Conservation (phyloP, 228 moss, liverwort and hornwort species). For the Sphagnum fallax region DNA sequence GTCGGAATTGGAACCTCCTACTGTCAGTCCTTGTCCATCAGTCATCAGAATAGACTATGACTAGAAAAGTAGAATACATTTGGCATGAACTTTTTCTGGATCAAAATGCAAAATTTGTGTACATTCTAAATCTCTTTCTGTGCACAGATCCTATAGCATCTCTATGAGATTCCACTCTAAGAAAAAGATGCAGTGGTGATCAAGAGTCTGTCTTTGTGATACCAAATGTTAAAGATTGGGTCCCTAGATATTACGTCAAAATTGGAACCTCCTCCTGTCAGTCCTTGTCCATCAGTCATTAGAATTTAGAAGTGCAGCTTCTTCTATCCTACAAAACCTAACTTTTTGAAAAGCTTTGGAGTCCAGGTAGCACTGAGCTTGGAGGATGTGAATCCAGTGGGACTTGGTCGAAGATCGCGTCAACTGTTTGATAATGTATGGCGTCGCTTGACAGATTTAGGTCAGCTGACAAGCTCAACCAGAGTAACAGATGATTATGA, state of each 20-base stretch:
- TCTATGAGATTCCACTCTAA: neutral
- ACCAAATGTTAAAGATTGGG: neutral
- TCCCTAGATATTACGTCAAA: neutral
- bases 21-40: neutral
- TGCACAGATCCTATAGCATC: too few relatives aligned
- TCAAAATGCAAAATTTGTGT: too few relatives aligned
- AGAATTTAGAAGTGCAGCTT: neutral
- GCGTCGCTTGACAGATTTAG: constrained; percentile 74
- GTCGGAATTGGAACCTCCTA: neutral
- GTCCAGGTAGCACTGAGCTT: constrained; percentile 24
- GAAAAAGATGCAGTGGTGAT: neutral
- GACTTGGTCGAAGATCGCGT: constrained; percentile 69
- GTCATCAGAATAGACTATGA: neutral
- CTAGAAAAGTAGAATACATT: too few relatives aligned
- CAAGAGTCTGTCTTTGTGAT: neutral
- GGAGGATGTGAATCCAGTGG: constrained; percentile 92
- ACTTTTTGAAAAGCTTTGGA: neutral
- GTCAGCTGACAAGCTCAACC: constrained; percentile 71
- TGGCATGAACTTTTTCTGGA: too few relatives aligned
- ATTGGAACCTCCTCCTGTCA: neutral
- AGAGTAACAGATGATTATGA: constrained; percentile 49
- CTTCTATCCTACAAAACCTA: neutral
- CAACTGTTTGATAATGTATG: constrained; percentile 82
- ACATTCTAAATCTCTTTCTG: too few relatives aligned
- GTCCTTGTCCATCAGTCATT: neutral